Evolutionary conservation across 257 asterid species (phyloP), one percentile per base, ranked within the genome.

Genomic region (Craterostigma plantagineum): DNA sequence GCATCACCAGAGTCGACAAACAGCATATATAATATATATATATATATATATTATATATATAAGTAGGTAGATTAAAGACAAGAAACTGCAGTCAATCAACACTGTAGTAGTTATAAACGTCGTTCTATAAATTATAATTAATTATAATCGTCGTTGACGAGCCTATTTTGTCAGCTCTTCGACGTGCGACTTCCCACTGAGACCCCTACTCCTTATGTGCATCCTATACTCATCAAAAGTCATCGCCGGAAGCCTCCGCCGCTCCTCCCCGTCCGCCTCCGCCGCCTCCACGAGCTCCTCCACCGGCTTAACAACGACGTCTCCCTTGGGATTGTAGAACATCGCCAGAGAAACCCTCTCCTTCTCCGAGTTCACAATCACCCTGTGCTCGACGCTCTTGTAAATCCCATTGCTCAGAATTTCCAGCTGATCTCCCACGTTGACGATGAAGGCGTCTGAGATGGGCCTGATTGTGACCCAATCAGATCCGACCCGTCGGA

Each of bases 381-480:
- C 84, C 33, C 84, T 55, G 34, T 74, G 84, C 56, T 74, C 79
- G 0, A 70, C 66, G 11, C 84, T 74, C 38, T 58, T 70, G 11
- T 74, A 74, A 17, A 48, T 64, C 0, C 65, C 69, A 18, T 74
- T 74, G 15, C 76, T 67, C 30, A 74, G 35, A 3, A 74, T 56
- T 79, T 74, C 44, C 16, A 42, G 67, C 44, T 73, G 91, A 42
- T 77, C 91, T 0, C 83, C 91, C 4, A 77, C 58, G 30, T 77
- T 77, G 12, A 77, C 75, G 0, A 77, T 73, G 61, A 77, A 56
- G 45, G 80, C 77, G 56, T 77, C 72, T 2, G 75, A 53, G 33
- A 65, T 69, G 7, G 91, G 91, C 35, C 70, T 73, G 9, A 77
- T 77, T 1, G 83, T 70, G 13, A 70, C 59, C 91, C 91, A 77